Base-by-base conservation (phyloP, 257 asterid species). In the Salvia rosmarinus region DNA sequence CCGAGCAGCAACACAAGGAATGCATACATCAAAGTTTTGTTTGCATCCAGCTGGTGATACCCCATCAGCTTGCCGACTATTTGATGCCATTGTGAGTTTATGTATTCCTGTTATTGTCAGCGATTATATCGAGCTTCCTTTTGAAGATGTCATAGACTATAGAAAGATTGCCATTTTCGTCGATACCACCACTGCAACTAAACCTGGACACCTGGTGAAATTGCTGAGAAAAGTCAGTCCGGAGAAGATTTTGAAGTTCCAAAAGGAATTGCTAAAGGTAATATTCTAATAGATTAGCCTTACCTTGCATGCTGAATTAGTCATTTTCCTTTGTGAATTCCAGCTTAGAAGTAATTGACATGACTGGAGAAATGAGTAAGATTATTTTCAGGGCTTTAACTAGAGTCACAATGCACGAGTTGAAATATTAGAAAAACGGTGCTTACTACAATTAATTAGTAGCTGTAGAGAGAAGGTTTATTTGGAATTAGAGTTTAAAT, bases 21-120 rank as follows among this genome's bases (percentile, higher is more conserved):
- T 95, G 99, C 99, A 95, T 69, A 80, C 90, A 1, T 91, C 98
- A 39, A 91, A 75, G 73, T 91, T 91, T 80, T 95, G 99, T 71
- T 79, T 95, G 71, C 99, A 95, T 83, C 99, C 99, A 35, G 99
- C 99, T 75, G 99, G 99, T 16, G 99, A 95, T 82, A 91, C 99
- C 80, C 99, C 98, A 76, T 95, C 98, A 67, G 98, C 99, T 78
- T 95, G 99, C 76, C 84, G 99, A 63, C 97, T 95, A 65, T 95
- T 91, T 84, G 98, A 95, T 80, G 98, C 99, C 64, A 88, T 95
- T 49, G 95, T 91, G 82, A 95, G 99, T 82, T 82, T 89, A 82
- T 95, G 98, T 52, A 80, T 89, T 59, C 99, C 99, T n/a, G 98
- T 91, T 20, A 88, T 95, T 25, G 87, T 91, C 66, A 95, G 99